Evolutionary conservation across 345 rosid species (phyloP), one percentile per base, ranked within the genome.

Genomic region (Hypericum androsaemum): DNA sequence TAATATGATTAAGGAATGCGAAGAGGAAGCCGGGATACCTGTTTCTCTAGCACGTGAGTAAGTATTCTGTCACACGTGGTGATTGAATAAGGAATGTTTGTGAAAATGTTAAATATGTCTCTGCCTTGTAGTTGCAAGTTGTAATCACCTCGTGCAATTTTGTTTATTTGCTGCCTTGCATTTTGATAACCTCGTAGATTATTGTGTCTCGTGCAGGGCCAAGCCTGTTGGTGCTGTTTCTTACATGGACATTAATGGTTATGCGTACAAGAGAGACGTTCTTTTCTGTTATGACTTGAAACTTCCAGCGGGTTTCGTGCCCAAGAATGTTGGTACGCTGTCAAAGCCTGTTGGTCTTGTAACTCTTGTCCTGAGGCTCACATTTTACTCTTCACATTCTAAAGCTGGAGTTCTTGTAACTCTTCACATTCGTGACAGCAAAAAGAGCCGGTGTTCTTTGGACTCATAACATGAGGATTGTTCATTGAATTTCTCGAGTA

Each of bases 11-110:
- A 90, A 86, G 77, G 96, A 90, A 80, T 90, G 98, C 35, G 85
- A 86, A 64, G 98, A 86, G 69, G 98, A 90, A 71, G 98, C 98
- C 14, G 90, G 94, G 50, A 86, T 86, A 52, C 81, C 87, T 32
- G 63, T 57, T 70, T 56, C 70, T 55, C 71, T 84, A 56, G 79
- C 95, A 36, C 38, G 53, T 39, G 52, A 79, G 96, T 86, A 71
- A 61, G 56, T 47, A 64, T 45, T 50, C 47, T 44, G 37, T 39
- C 0, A 10, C 52, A 41, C 47, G 7, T 22, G 46, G 8, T 12
- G 44, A 13, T 7, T 36, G 39, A 41, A 49, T 50, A 28, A 52
- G 50, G n/a, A n/a, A 9, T 39, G 57, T 46, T 11, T 50, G 32
- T 51, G n/a, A n/a, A n/a, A n/a, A n/a, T n/a, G n/a, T n/a, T n/a